Percentiles rank a stretch among this genome's conserved stretches.
Evolutionary conservation across 768 basidiomycete species (phyloP).

Genomic region (Boletellus ananas): DNA sequence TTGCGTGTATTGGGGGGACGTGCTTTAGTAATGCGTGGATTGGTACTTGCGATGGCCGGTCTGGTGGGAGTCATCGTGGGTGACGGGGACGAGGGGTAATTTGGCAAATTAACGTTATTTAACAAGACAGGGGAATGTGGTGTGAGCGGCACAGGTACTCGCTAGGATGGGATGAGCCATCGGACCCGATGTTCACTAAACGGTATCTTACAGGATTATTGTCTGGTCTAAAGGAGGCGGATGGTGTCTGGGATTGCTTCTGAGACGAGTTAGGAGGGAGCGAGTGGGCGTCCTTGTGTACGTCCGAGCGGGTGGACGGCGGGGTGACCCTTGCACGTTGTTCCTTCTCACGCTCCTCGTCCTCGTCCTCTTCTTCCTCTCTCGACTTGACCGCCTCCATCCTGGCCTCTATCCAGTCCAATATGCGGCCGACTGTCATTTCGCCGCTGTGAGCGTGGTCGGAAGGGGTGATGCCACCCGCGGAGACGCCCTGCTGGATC

Average conservation of each 20-base stretch:
- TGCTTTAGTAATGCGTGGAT: conserved; percentile 28
- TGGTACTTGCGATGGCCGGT: conserved; percentile 8
- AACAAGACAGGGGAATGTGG: conserved; percentile 30
- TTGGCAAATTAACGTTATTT: conserved; percentile 12
- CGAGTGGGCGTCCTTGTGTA: conserved; percentile 16
- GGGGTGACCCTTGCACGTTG: conserved; percentile 34
- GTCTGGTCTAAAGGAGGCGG: conserved; percentile 16
- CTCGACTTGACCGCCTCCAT: conserved; percentile 69
- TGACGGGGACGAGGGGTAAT: conserved; percentile 24
- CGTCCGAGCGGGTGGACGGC: conserved; percentile 17
- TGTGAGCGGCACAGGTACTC: conserved; percentile 25
- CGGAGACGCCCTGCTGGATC: conserved; percentile 80
- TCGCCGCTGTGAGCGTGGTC: conserved; percentile 48
- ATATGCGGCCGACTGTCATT: conserved; percentile 72
- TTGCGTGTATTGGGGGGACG: conserved; percentile 28
- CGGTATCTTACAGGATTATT: conserved; percentile 31
- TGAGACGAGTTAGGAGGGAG: conserved; percentile 19
- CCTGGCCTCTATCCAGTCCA: conserved; percentile 84
- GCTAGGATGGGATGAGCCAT: conserved; percentile 16
- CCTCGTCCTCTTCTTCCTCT: conserved; percentile 82
- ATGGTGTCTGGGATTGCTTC: conserved; percentile 12
- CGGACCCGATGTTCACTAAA: background rate
- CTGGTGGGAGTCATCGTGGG: conserved; percentile 25
- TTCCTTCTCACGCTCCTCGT: conserved; percentile 65
- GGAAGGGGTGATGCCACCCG: conserved; percentile 42